Evolutionary conservation across 805 yeast species (phyloP).

Genomic region (Teunomyces tritomae): DNA sequence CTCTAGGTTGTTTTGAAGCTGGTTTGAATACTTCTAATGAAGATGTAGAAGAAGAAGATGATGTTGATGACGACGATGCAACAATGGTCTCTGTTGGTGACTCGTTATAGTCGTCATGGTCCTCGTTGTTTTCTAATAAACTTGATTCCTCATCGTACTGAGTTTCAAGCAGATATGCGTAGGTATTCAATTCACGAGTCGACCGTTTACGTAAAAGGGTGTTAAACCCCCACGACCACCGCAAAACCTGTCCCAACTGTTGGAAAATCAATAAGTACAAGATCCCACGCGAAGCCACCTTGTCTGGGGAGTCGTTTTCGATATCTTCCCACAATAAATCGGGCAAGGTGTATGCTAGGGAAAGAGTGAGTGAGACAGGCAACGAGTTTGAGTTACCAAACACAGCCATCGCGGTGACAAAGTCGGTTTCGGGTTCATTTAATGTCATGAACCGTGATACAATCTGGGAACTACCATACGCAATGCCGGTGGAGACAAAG

Average conservation of each 20-base stretch:
- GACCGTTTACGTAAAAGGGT: slow-evolving; percentile 57
- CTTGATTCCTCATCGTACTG: not conserved
- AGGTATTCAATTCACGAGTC: slow-evolving; percentile 30
- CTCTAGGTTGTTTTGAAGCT: not conserved
- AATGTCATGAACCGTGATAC: slow-evolving; percentile 54
- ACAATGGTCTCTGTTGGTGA: not conserved
- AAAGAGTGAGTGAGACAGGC: slow-evolving; percentile 86
- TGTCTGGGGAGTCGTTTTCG: slow-evolving; percentile 61
- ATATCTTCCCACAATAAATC: slow-evolving; percentile 73
- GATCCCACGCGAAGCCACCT: slow-evolving; percentile 76
- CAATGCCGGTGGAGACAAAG: slow-evolving; percentile 76
- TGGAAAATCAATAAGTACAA: slow-evolving; percentile 72
- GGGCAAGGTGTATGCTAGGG: slow-evolving; percentile 74
- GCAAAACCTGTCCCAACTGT: slow-evolving; percentile 75
- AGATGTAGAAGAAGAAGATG: not conserved
- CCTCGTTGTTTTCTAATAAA: too few relatives aligned
- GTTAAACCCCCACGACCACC: slow-evolving; percentile 90
- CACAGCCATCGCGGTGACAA: slow-evolving; percentile 94
- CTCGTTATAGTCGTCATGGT: not conserved
- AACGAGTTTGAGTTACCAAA: slow-evolving; percentile 94
- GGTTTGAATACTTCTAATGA: not conserved
- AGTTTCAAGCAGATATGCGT: slow-evolving; percentile 7
- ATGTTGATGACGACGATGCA: not conserved
- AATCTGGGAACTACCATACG: slow-evolving; percentile 59
- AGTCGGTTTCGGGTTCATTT: slow-evolving; percentile 77